phyloP scores from a whole-genome alignment of 2,329 filamentous ascomycete species.

The Sporothrix schenckii region DNA sequence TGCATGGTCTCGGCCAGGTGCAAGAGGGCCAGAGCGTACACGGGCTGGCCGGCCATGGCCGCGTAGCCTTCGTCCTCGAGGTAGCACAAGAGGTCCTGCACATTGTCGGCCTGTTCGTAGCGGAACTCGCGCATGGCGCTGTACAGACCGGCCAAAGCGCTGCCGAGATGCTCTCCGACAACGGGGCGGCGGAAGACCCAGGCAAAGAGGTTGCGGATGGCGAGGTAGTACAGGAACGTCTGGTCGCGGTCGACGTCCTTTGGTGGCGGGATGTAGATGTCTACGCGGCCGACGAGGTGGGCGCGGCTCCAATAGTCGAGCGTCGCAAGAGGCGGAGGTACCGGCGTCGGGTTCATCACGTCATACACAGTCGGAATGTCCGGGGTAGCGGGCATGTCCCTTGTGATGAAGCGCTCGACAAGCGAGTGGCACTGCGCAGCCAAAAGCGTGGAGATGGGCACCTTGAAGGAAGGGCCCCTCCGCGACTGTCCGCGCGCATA shows the following conservation, averaged over 20 bases:
- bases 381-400: slow-evolving; percentile 39
- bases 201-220: slow-evolving; percentile 75
- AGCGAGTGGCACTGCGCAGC: slow-evolving; percentile 62
- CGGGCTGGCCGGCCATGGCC: slow-evolving; percentile 65
- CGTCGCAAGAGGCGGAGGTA: slow-evolving; percentile 38
- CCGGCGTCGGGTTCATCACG: slow-evolving; percentile 33
- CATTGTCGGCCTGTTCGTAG: slow-evolving; percentile 56
- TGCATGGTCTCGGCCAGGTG: slow-evolving; percentile 69
- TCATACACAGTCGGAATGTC: slow-evolving; percentile 21
- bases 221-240: slow-evolving; percentile 65
- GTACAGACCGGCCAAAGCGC: slow-evolving; percentile 65
- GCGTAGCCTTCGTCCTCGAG: slow-evolving; percentile 71
- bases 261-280: slow-evolving; percentile 73
- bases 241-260: slow-evolving; percentile 55
- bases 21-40: slow-evolving; percentile 69
- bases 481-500: slow-evolving; percentile 67
- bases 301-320: slow-evolving; percentile 35
- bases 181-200: slow-evolving; percentile 67
- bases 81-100: slow-evolving; percentile 65
- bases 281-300: slow-evolving; percentile 44
- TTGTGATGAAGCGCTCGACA: slow-evolving; percentile 55
- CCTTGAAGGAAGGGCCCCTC: slow-evolving; percentile 67
- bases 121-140: slow-evolving; percentile 67
- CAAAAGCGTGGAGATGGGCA: slow-evolving; percentile 63
- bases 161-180: slow-evolving; percentile 68